These are phyloP conservation scores for Lichtheimia ornata DNA, from an alignment of 371 early-diverging fungal species.

Conservation along the genomic window DNA sequence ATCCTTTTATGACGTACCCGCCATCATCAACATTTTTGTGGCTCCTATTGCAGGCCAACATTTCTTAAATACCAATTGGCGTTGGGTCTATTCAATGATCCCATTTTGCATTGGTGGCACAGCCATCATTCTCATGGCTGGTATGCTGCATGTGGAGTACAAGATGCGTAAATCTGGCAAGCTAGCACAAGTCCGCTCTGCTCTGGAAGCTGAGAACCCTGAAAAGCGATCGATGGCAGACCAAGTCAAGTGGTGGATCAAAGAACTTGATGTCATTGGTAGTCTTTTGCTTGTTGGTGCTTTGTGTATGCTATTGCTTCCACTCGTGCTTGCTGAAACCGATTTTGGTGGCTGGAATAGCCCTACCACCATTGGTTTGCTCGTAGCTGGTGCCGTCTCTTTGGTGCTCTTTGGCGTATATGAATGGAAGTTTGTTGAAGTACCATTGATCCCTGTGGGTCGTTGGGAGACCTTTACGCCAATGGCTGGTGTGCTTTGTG, in stretches of 20 bases:
- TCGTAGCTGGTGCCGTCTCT: constrained; percentile 28
- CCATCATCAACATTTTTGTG: constrained; percentile 36
- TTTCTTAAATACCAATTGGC: constrained; percentile 15
- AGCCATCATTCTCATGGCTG: constrained; percentile 28
- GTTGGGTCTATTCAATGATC: constrained; percentile 25
- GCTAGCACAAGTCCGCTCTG: not conserved
- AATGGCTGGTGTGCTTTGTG: constrained; percentile 37
- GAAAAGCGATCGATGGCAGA: constrained; percentile 4
- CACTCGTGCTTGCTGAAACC: constrained; percentile 37
- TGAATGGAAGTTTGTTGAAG: constrained; percentile 34
- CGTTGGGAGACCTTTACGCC: constrained; percentile 41
- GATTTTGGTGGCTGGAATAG: constrained; percentile 44
- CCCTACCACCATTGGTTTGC: constrained; percentile 25
- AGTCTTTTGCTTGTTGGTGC: constrained; percentile 39
- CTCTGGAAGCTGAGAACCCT: constrained; percentile 8
- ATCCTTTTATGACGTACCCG: constrained; percentile 41
- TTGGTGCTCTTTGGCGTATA: constrained; percentile 30
- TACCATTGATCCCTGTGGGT: constrained; percentile 42
- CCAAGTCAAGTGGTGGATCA: constrained; percentile 24
- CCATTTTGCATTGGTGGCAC: constrained; percentile 30
- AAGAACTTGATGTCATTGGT: constrained; percentile 45
- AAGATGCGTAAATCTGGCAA: constrained; percentile 17
- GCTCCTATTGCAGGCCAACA: constrained; percentile 26
- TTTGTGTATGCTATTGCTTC: constrained; percentile 40
- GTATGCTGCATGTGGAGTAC: constrained; percentile 28